Conservation (phyloP, 192 early-diverging fungal species). For the Podochytrium sp. region DNA sequence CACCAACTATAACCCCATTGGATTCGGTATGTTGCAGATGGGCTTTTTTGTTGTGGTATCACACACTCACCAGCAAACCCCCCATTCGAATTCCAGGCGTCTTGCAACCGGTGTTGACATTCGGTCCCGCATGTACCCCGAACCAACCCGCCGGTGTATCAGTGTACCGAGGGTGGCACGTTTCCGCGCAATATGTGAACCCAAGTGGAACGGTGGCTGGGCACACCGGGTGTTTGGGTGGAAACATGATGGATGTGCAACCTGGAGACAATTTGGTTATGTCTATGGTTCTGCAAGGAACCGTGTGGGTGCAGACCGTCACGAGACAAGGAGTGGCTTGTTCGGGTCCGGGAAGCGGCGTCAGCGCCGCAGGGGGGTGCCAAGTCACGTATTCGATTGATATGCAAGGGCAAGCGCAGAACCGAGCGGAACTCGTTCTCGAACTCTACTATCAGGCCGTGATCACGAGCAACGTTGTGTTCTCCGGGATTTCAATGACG, state of each 20-base stretch:
- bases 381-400: conserved; percentile 25
- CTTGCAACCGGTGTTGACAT: conserved; percentile 22
- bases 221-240: conserved; percentile 17
- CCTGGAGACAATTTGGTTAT: conserved; percentile 14
- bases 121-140: conserved; percentile 18
- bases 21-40: background rate
- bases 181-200: conserved; percentile 23
- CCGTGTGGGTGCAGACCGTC: conserved; percentile 20
- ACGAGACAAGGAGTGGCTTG: conserved; percentile 10
- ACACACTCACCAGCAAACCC: background rate
- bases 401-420: conserved; percentile 18
- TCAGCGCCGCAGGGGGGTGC: background rate
- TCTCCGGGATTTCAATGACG: background rate
- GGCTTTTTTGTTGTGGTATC: background rate
- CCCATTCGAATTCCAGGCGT: background rate
- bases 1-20: conserved; percentile 15
- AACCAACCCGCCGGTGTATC: conserved; percentile 21
- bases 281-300: conserved; percentile 8
- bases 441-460: conserved; percentile 28
- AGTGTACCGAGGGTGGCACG: conserved; percentile 23
- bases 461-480: conserved; percentile 1
- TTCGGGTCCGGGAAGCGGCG: background rate
- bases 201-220: background rate
- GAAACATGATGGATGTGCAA: conserved; percentile 21
- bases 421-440: conserved; percentile 12